A percentile compares a stretch with the other conserved stretches of the same genome.
Conservation (phyloP, 805 yeast species). For the Pichia ethanolica region DNA sequence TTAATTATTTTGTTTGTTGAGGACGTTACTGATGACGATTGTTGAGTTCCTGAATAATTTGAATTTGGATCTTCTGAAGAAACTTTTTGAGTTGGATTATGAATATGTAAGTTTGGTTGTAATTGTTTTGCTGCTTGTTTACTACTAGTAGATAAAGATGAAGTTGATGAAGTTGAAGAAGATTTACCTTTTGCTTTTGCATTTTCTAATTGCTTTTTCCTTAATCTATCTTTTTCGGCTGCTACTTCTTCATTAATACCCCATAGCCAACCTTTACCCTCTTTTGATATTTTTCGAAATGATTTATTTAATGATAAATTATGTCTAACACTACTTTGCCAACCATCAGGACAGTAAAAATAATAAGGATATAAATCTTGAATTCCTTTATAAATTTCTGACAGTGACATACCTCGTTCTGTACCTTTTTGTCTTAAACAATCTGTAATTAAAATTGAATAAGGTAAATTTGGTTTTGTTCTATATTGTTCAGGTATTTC, state of each 20-base stretch:
- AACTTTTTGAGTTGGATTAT: neutral
- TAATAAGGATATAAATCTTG: slow-evolving; percentile 87
- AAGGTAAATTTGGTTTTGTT: slow-evolving; percentile 75
- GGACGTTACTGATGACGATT: neutral
- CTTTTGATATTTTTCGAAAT: slow-evolving; percentile 72
- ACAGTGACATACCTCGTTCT: slow-evolving; percentile 67
- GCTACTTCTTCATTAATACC: slow-evolving; percentile 81
- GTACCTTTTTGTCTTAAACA: slow-evolving; percentile 65
- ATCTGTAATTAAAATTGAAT: slow-evolving; percentile 72
- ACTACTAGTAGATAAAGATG: neutral
- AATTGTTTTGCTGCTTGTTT: neutral
- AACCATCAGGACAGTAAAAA: slow-evolving; percentile 90
- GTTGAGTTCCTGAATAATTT: neutral
- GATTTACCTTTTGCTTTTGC: slow-evolving; percentile 30
- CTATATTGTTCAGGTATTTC: slow-evolving; percentile 87
- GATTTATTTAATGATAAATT: slow-evolving; percentile 81
- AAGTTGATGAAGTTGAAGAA: neutral
- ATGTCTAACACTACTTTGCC: slow-evolving; percentile 94
- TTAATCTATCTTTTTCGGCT: slow-evolving; percentile 66
- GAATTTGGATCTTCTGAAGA: neutral
- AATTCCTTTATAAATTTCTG: slow-evolving; percentile 82
- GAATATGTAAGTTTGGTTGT: neutral
- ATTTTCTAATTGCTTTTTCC: slow-evolving; percentile 58
- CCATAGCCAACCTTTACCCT: slow-evolving; percentile 95
- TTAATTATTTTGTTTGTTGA: too few relatives aligned